phyloP scores from a whole-genome alignment of 495 filamentous ascomycete genomes.

The Penicillium fimorum region DNA sequence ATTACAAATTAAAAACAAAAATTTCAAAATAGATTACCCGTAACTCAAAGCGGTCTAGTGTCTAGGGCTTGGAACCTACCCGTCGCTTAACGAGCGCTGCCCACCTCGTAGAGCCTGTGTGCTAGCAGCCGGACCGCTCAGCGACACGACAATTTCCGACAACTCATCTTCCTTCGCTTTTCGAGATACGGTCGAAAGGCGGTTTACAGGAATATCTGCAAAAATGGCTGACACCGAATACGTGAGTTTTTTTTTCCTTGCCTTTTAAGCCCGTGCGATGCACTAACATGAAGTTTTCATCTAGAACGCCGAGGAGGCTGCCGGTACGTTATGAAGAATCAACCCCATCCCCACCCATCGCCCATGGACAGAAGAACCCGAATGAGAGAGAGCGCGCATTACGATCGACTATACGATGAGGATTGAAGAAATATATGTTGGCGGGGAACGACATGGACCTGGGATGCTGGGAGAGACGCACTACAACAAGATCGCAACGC shows the following conservation, averaged over 20 bases:
- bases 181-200: conserved; percentile 53
- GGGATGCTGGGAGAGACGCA: conserved; percentile 27
- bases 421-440: conserved; percentile 6
- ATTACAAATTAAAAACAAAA: background rate
- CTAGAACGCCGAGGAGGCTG: conserved; percentile 91
- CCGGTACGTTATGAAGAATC: conserved; percentile 59
- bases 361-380: conserved; percentile 7
- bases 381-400: background rate
- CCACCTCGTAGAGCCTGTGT: conserved; percentile 40
- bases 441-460: conserved; percentile 14
- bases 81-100: conserved; percentile 49
- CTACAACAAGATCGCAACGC: conserved; percentile 29
- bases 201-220: conserved; percentile 54
- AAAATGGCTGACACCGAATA: conserved; percentile 93
- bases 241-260: conserved; percentile 57
- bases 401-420: conserved; percentile 1
- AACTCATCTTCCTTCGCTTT: conserved; percentile 51
- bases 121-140: conserved; percentile 35
- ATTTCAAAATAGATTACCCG: conserved; percentile 2
- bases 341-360: conserved; percentile 16
- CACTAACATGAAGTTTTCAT: conserved; percentile 39
- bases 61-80: conserved; percentile 44
- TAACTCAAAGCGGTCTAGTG: conserved; percentile 32
- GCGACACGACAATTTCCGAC: conserved; percentile 47
- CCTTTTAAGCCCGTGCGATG: conserved; percentile 9